Conservation (phyloP, 495 filamentous ascomycete species). For the Podospora bellae-mahoneyi region DNA sequence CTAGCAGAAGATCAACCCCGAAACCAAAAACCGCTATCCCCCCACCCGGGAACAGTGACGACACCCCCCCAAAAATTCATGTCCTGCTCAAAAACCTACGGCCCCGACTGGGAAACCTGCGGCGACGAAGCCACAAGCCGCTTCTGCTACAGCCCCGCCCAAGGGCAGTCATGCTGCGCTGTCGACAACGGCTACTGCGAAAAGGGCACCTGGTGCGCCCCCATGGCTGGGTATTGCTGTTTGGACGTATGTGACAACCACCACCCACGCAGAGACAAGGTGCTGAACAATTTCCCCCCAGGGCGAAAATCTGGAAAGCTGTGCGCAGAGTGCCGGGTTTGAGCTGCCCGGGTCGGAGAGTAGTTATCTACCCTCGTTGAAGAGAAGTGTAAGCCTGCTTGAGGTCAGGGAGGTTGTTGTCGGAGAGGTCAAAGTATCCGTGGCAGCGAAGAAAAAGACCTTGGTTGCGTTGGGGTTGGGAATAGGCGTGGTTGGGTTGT, state of each 20-base stretch:
- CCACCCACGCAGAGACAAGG: not conserved
- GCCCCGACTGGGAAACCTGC: slow-evolving; percentile 34
- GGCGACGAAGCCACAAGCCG: slow-evolving; percentile 29
- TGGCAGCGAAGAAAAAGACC: slow-evolving; percentile 17
- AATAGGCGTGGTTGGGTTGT: slow-evolving; percentile 23
- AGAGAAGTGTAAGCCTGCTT: not conserved
- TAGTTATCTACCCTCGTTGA: not conserved
- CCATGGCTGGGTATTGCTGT: slow-evolving; percentile 43
- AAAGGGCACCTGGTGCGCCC: slow-evolving; percentile 39
- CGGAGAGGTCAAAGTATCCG: slow-evolving; percentile 14
- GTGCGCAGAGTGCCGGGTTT: slow-evolving; percentile 39
- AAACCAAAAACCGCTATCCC: slow-evolving; percentile 3
- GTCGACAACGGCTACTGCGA: slow-evolving; percentile 39
- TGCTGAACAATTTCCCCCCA: slow-evolving; percentile 24
- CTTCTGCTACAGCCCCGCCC: slow-evolving; percentile 37
- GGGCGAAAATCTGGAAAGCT: slow-evolving; percentile 38
- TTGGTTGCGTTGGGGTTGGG: slow-evolving; percentile 16
- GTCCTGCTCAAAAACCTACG: slow-evolving; percentile 40
- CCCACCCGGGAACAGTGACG: no score
- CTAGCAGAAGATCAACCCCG: not conserved
- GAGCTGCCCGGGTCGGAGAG: slow-evolving; percentile 17
- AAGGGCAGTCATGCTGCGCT: slow-evolving; percentile 42
- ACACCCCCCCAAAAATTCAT: slow-evolving; percentile 14
- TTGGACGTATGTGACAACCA: not conserved
- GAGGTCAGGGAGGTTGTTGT: not conserved